These are phyloP conservation scores for Phytophthora crassamura DNA, from an alignment of 352 stramenopile species.

Conservation along the genomic window DNA sequence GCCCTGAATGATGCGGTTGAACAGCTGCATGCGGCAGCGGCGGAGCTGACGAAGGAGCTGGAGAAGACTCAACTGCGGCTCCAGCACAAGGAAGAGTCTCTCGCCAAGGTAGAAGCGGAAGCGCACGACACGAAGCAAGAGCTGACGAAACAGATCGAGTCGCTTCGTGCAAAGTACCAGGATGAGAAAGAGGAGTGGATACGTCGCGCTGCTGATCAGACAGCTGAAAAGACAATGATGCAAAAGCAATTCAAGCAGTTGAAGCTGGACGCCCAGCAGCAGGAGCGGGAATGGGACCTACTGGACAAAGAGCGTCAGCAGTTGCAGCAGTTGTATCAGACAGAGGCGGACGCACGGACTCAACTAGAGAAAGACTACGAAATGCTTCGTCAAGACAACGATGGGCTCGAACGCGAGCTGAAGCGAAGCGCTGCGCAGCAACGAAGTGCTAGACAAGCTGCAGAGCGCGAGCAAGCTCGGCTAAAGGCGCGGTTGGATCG, in stretches of 20 bases:
- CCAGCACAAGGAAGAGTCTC: slow-evolving; percentile 48
- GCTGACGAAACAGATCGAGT: slow-evolving; percentile 45
- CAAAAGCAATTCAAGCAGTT: slow-evolving; percentile 63
- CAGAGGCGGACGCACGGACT: slow-evolving; percentile 34
- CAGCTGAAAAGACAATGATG: slow-evolving; percentile 56
- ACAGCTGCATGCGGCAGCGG: slow-evolving; percentile 26
- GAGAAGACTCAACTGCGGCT: slow-evolving; percentile 60
- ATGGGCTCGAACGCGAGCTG: slow-evolving; percentile 31
- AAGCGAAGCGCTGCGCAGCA: slow-evolving; percentile 24
- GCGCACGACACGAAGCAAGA: slow-evolving; percentile 44
- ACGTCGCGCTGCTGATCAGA: slow-evolving; percentile 63
- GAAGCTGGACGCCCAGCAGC: slow-evolving; percentile 35
- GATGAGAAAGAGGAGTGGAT: slow-evolving; percentile 71
- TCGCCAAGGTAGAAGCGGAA: slow-evolving; percentile 43
- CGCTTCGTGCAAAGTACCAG: slow-evolving; percentile 43
- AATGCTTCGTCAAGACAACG: slow-evolving; percentile 32
- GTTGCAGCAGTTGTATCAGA: slow-evolving; percentile 43
- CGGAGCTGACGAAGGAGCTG: slow-evolving; percentile 53
- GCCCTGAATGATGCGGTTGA: slow-evolving; percentile 40
- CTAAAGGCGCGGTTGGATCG: slow-evolving; percentile 54
- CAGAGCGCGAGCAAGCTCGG: slow-evolving; percentile 42
- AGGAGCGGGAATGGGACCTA: slow-evolving; percentile 49
- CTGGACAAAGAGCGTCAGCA: slow-evolving; percentile 53
- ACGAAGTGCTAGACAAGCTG: slow-evolving; percentile 28
- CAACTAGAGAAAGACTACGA: slow-evolving; percentile 35